Percentiles rank a stretch among this genome's conserved stretches.
Conservation (phyloP, 768 basidiomycete species). For the Trametes cinnabarina region DNA sequence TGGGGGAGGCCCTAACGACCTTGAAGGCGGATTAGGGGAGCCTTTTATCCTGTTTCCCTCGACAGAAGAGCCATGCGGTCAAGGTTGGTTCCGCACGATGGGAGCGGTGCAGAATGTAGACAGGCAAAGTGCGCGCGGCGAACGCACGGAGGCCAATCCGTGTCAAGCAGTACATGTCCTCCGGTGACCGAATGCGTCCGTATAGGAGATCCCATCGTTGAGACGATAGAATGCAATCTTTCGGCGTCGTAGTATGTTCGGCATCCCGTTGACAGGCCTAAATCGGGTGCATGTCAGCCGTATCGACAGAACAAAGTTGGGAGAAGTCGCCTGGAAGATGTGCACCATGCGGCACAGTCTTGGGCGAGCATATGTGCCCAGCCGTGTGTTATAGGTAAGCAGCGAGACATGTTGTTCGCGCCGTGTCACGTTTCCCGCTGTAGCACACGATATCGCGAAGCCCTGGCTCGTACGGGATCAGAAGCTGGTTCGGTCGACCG, state of each 20-base stretch:
- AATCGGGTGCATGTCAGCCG: constrained; percentile 7
- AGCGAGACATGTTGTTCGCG: neutral
- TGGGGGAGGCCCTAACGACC: constrained; percentile 4
- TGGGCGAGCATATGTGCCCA: constrained; percentile 8
- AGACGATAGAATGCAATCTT: constrained; percentile 1
- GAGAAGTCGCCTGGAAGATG: constrained; percentile 1
- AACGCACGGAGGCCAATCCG: constrained; percentile 1
- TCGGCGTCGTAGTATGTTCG: constrained; percentile 9
- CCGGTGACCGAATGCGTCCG: neutral
- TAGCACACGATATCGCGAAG: constrained; percentile 10
- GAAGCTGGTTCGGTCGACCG: constrained; percentile 6
- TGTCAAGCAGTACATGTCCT: neutral
- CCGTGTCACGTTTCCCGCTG: constrained; percentile 1
- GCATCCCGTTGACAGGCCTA: neutral
- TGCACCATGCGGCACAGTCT: constrained; percentile 11
- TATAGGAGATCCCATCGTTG: neutral
- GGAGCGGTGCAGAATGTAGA: neutral
- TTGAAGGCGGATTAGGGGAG: neutral
- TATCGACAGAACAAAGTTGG: neutral
- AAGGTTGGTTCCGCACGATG: constrained; percentile 1
- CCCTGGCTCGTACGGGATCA: neutral
- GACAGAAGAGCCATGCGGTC: constrained; percentile 6
- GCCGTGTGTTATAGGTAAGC: neutral
- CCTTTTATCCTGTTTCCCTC: constrained; percentile 4
- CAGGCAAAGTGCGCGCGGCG: constrained; percentile 13